Conservation (phyloP, 768 basidiomycete species). For the Tremella mesenterica region DNA sequence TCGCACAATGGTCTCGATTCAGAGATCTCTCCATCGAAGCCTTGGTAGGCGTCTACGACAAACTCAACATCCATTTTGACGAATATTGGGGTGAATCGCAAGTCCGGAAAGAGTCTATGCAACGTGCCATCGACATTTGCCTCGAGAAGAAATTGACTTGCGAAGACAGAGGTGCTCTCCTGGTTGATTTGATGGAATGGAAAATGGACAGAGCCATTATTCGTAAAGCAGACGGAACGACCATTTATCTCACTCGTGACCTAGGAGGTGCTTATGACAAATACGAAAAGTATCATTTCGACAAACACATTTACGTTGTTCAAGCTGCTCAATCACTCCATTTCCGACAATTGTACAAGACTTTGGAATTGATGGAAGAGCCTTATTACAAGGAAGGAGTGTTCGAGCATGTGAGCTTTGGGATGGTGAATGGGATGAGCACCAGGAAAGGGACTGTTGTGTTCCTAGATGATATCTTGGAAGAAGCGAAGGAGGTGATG, state of each 20-base stretch:
- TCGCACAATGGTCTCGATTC: conserved; percentile 87
- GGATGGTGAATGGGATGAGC: conserved; percentile 83
- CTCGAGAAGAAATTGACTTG: conserved; percentile 49
- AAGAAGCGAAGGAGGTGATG: conserved; percentile 81
- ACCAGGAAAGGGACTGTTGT: conserved; percentile 80
- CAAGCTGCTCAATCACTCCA: conserved; percentile 68
- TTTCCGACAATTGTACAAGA: conserved; percentile 84
- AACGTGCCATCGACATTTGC: conserved; percentile 61
- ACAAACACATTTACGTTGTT: conserved; percentile 90
- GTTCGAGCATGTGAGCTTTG: conserved; percentile 71
- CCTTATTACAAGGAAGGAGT: conserved; percentile 61
- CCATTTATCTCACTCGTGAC: conserved; percentile 89
- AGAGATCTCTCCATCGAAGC: conserved; percentile 81
- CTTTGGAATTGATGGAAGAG: conserved; percentile 79
- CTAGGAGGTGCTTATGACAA: conserved; percentile 89
- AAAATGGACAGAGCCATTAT: conserved; percentile 87
- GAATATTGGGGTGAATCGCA: conserved; percentile 74
- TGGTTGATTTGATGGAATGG: conserved; percentile 79
- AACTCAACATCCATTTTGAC: conserved; percentile 84
- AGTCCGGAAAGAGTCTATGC: conserved; percentile 61
- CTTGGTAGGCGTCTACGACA: conserved; percentile 77
- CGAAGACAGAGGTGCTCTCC: conserved; percentile 63
- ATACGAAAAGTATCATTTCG: conserved; percentile 80
- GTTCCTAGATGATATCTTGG: conserved; percentile 74
- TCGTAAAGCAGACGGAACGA: conserved; percentile 86